phyloP scores from a whole-genome alignment of 2,329 filamentous ascomycete genomes.

The Hymenoscyphus scutula region DNA sequence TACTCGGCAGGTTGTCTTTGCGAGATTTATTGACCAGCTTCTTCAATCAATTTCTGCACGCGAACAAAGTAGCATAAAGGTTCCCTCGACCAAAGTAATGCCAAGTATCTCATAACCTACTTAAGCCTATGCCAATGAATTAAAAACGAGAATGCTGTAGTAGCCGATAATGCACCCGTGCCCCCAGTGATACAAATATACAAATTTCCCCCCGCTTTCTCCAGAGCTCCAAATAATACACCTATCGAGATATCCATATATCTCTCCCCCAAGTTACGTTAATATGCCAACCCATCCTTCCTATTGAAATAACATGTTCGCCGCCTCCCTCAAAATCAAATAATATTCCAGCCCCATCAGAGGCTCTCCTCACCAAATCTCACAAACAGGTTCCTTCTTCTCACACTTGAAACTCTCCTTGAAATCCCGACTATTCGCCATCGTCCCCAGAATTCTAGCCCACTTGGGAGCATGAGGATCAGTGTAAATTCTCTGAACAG shows the following conservation, averaged over 20 bases:
- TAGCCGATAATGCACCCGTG: not conserved
- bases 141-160: not conserved
- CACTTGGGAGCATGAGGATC: conserved; percentile 66
- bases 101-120: too few species aligned
- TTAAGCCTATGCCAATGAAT: not conserved
- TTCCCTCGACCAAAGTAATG: too few species aligned
- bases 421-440: conserved; percentile 67
- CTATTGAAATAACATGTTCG: not conserved
- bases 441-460: conserved; percentile 60
- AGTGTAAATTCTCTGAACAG: conserved; percentile 55
- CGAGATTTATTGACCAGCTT: too few species aligned
- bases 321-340: too few species aligned
- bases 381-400: conserved; percentile 63
- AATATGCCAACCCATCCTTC: not conserved
- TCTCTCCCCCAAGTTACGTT: not conserved
- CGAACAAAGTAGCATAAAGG: too few species aligned
- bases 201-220: not conserved
- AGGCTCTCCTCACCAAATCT: conserved; percentile 71
- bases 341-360: not conserved
- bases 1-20: too few species aligned
- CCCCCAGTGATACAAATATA: not conserved
- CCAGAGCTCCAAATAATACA: not conserved
- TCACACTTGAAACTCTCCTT: conserved; percentile 65
- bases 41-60: too few species aligned
- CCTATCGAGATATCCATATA: not conserved